Evolutionary conservation across 2,329 filamentous ascomycete genomes (phyloP), one percentile per base, ranked within the genome.

Genomic region (Sporothrix brunneoviolacea): DNA sequence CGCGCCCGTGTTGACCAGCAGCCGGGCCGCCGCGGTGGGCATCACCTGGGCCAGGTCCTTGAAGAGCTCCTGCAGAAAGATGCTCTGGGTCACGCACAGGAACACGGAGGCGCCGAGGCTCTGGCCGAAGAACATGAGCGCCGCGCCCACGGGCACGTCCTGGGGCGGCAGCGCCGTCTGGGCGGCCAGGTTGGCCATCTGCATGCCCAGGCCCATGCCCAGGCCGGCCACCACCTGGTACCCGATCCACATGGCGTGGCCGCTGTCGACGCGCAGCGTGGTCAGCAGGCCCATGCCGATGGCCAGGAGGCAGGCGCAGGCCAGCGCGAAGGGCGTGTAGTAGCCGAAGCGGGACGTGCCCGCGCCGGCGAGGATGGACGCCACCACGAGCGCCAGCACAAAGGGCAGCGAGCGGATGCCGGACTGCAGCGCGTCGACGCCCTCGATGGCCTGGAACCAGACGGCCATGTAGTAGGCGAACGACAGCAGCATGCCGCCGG

Each of bases 371-470:
- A 63, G 37, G 45, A 72, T 64, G 9, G 65, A 66, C 15, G 63
- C 65, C 10, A 70, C 50, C 6, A 70, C 65, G 27, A 65, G 57
- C 16, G 62, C 57, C 16, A 73, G 61, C 15, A 71, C 59, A 35
- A 70, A 60, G 22, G 70, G 69, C 16, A 73, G 63, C 15, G 67
- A 60, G 30, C 65, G 61, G 41, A 73, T 66, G 10, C 71, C 70
- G 5, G 68, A 67, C 30, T 66, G 51, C 4, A 68, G 62, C 3
- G 71, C 68, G 4, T 64, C 64, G 4, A 64, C 61, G 38, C 61
- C 62, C 42, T 69, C 60, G 33, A 73, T 66, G 6, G 66, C 68
- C 53, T 75, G 73, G 58, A 74, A 75, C 70, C 71, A 76, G 51
- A 57, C 50, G 36, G 57, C 51, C 8, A 59, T 41, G 19, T 58